Base-by-base conservation (phyloP, 352 stramenopile genomes). In the Globisporangium solare region DNA sequence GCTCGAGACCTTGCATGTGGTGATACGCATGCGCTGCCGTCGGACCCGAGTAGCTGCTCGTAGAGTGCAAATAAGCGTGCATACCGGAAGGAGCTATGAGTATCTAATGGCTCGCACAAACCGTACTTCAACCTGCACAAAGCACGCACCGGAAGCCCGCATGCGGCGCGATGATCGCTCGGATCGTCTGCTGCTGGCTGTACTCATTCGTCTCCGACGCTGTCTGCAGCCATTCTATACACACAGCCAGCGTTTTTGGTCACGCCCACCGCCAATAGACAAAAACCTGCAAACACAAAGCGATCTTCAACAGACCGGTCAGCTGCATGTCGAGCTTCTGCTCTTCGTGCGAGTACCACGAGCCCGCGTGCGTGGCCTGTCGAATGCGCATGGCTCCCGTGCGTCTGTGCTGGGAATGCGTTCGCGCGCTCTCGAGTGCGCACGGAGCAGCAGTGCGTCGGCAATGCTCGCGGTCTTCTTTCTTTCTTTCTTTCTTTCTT, bases 11-110 rank as follows among this genome's bases (percentile, higher is more conserved):
- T 37, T 86, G 59, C 31, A 98, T 49, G 24, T 97, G 82, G 48
- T 91, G 73, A 68, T 98, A 99, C 47, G 91, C 95, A 70, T 90
- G 95, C 21, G 94, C 96, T 3, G 95, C 94, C 3, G 94, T 98
- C 21, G 92, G 79, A 5, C 95, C 96, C 27, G 90, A 98, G 70
- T 98, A 99, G 42, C 84, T 96, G 47, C 49, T 3, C 13, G 43
- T n/a, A 43, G 39, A 1, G 12, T 3, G 10, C 39, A 43, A n/a
- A n/a, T n/a, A n/a, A 43, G 18, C 39, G 7, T 35, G 27, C 27
- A 27, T 27, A 27, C 24, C 2, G 5, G 24, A 35, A 35, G 4
- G 27, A 7, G 0, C 6, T 35, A 10, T 35, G 27, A 35, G 27
- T 35, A 27, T 35, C 4, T 35, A 1, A 8, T 35, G 6, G 27